phyloP scores from a whole-genome alignment of 768 basidiomycete species.

The Suillus sp. region DNA sequence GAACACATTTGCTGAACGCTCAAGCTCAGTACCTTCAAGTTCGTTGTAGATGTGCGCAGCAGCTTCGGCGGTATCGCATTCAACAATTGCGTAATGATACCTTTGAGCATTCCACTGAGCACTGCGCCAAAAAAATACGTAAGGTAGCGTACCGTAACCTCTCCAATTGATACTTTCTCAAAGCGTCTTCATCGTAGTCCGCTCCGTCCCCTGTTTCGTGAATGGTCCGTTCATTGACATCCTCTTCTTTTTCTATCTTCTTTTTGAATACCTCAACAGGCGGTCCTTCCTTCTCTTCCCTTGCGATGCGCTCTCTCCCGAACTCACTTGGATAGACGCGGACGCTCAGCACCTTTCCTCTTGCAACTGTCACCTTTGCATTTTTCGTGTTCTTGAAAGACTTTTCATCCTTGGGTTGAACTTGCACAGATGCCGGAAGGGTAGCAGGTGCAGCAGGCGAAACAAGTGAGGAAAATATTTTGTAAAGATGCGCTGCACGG shows the following conservation, averaged over 20 bases:
- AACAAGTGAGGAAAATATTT: slow-evolving; percentile 87
- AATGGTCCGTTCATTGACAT: slow-evolving; percentile 64
- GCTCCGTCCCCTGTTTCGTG: slow-evolving; percentile 68
- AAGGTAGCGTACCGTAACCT: slow-evolving; percentile 67
- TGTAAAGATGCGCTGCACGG: slow-evolving; percentile 85
- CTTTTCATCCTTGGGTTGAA: slow-evolving; percentile 19
- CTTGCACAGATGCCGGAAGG: slow-evolving; percentile 27
- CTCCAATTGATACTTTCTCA: slow-evolving; percentile 92
- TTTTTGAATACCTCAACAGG: slow-evolving; percentile 79
- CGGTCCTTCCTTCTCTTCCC: slow-evolving; percentile 90
- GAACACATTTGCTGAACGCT: slow-evolving; percentile 94
- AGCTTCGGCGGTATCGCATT: slow-evolving; percentile 77
- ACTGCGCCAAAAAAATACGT: not conserved
- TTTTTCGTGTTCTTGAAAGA: slow-evolving; percentile 15
- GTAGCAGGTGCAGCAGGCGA: slow-evolving; percentile 55
- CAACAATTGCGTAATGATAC: slow-evolving; percentile 94
- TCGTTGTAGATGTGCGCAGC: slow-evolving; percentile 82
- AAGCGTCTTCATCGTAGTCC: slow-evolving; percentile 85
- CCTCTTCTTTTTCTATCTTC: slow-evolving; percentile 46
- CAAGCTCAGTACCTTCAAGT: slow-evolving; percentile 92
- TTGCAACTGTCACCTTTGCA: slow-evolving; percentile 35
- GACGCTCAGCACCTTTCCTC: slow-evolving; percentile 75
- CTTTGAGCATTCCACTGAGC: slow-evolving; percentile 41
- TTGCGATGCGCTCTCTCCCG: slow-evolving; percentile 82
- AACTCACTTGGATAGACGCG: slow-evolving; percentile 93